phyloP scores from a whole-genome alignment of 495 filamentous ascomycete species.

The Talaromyces stipitatus region DNA sequence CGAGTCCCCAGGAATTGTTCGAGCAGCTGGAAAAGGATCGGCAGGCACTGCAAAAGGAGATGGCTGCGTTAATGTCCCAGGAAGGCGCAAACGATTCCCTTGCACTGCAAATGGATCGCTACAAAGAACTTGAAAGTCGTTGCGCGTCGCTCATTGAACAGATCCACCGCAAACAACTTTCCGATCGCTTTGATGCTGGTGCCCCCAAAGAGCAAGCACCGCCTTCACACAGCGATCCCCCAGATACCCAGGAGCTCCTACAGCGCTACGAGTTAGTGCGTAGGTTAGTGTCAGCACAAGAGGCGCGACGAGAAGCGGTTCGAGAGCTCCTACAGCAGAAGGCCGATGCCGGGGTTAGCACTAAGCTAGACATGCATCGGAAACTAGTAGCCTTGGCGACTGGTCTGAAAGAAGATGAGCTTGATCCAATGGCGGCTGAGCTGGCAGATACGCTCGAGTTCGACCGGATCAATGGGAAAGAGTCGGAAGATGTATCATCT shows the following conservation, averaged over 20 bases:
- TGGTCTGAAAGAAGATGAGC: conserved; percentile 40
- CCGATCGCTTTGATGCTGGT: conserved; percentile 15
- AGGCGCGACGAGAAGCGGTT: conserved; percentile 32
- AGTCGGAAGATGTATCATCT: conserved; percentile 15
- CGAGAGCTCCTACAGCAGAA: conserved; percentile 39
- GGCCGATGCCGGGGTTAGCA: conserved; percentile 41
- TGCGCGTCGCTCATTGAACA: conserved; percentile 40
- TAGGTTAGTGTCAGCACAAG: conserved; percentile 32
- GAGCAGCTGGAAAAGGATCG: conserved; percentile 39
- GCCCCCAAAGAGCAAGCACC: conserved; percentile 6
- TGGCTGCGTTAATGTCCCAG: conserved; percentile 20
- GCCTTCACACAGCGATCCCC: background rate
- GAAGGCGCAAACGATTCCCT: conserved; percentile 24
- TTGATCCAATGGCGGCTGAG: conserved; percentile 42
- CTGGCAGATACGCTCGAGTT: conserved; percentile 40
- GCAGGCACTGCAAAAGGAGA: conserved; percentile 31
- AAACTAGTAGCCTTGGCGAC: conserved; percentile 45
- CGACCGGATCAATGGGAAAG: conserved; percentile 36
- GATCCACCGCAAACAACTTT: conserved; percentile 23
- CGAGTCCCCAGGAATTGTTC: conserved; percentile 35
- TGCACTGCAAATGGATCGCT: conserved; percentile 24
- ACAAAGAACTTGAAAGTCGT: conserved; percentile 23
- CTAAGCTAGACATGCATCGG: conserved; percentile 45
- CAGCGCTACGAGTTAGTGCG: conserved; percentile 24
- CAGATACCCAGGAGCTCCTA: conserved; percentile 21